Conservation (phyloP, 768 basidiomycete genomes). For the Hericium coralloides region DNA sequence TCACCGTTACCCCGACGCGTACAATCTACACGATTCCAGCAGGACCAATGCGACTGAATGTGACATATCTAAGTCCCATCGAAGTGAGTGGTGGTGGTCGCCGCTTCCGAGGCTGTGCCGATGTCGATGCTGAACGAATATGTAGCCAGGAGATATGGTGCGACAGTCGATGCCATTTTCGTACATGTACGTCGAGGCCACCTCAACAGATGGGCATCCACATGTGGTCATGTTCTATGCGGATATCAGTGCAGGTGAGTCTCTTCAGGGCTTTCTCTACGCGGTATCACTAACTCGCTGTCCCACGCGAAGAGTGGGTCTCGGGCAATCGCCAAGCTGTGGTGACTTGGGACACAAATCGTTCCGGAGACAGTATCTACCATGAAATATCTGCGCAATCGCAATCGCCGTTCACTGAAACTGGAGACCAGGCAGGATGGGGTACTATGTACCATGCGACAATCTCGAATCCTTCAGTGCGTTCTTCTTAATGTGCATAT, state of each 20-base stretch:
- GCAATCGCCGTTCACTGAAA: not conserved
- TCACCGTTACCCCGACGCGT: not conserved
- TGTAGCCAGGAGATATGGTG: not conserved
- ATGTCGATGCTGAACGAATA: not conserved
- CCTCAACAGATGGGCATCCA: constrained; percentile 16
- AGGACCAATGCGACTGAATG: constrained; percentile 15
- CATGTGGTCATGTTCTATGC: constrained; percentile 22
- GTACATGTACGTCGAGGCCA: constrained; percentile 18
- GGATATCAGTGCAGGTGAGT: constrained; percentile 22
- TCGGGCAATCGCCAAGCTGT: not conserved
- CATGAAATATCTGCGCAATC: not conserved
- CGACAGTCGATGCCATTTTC: constrained; percentile 23
- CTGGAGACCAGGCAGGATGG: not conserved
- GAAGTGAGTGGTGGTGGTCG: constrained; percentile 5
- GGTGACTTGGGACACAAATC: not conserved
- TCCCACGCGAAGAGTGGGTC: not conserved
- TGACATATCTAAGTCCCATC: constrained; percentile 21
- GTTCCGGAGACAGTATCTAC: not conserved
- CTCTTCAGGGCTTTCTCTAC: not conserved
- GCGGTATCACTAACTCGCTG: not conserved
- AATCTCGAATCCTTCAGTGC: too few species aligned
- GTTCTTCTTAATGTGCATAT: not conserved
- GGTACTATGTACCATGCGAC: not conserved
- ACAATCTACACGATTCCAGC: not conserved
- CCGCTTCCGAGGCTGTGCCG: too few species aligned